These are phyloP conservation scores for Lasiosphaeria hispida DNA, from an alignment of 495 filamentous ascomycete species.

Conservation along the genomic window DNA sequence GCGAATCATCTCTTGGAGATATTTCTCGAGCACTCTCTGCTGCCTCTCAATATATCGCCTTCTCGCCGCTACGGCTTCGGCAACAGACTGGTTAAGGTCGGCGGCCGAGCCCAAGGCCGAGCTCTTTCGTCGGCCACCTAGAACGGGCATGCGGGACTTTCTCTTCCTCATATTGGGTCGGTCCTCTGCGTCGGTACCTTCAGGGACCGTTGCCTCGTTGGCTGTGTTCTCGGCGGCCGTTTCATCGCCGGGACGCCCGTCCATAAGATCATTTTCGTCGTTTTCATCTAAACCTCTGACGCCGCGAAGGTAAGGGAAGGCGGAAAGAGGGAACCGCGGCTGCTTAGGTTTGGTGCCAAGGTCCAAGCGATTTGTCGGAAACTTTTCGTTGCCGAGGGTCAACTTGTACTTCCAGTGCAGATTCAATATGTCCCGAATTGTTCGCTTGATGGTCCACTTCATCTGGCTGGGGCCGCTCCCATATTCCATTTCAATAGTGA, in stretches of 20 bases:
- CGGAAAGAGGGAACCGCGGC: conserved; percentile 82
- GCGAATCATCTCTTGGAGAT: conserved; percentile 90
- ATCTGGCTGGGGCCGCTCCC: conserved; percentile 92
- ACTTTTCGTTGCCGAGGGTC: conserved; percentile 74
- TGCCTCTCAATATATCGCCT: conserved; percentile 61
- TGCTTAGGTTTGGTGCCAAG: conserved; percentile 58
- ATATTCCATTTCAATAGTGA: conserved; percentile 93
- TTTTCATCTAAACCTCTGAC: conserved; percentile 77
- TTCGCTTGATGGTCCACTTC: conserved; percentile 92
- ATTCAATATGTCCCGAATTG: conserved; percentile 85
- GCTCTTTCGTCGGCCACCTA: conserved; percentile 33
- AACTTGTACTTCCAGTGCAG: conserved; percentile 91
- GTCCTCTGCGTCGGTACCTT: conserved; percentile 42
- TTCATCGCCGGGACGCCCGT: conserved; percentile 43
- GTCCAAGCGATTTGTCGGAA: conserved; percentile 48
- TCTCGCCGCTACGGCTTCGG: conserved; percentile 35
- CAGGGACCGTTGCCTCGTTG: conserved; percentile 38
- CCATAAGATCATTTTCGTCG: conserved; percentile 76
- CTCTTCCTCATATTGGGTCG: conserved; percentile 51
- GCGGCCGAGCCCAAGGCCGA: conserved; percentile 31
- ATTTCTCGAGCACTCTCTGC: conserved; percentile 81
- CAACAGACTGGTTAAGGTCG: conserved; percentile 21
- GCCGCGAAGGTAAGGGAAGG: conserved; percentile 87
- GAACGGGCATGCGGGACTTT: conserved; percentile 60
- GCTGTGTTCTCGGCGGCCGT: conserved; percentile 46